A percentile compares a stretch with the other conserved stretches of the same genome.
phyloP scores from a whole-genome alignment of 2,329 filamentous ascomycete genomes.

The Colletotrichum cordylinicola region DNA sequence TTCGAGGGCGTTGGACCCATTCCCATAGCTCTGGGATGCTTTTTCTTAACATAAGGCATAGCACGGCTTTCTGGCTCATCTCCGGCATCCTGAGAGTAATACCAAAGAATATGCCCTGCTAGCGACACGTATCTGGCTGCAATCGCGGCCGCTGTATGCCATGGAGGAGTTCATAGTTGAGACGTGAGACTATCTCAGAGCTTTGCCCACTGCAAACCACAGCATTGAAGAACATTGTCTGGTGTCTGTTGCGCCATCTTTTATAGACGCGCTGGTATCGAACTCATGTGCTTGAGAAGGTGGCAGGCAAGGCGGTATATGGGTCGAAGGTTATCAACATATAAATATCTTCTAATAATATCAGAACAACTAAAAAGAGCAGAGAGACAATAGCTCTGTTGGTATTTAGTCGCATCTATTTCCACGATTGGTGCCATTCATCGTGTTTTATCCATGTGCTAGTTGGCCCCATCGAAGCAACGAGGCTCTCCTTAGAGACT shows the following conservation, averaged over 20 bases:
- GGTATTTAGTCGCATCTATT: no score
- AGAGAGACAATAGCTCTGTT: not conserved
- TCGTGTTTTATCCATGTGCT: fast-evolving
- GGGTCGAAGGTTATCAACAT: fast-evolving
- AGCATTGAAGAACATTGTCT: not conserved
- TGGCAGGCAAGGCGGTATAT: fast-evolving
- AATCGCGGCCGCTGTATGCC: not conserved
- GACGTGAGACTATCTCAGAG: not conserved
- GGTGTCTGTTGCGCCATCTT: not conserved
- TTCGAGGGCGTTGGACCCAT: not conserved
- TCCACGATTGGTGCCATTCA: not conserved
- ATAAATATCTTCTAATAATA: not conserved
- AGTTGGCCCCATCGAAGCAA: not conserved
- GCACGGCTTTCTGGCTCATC: not conserved
- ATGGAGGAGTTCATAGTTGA: not conserved
- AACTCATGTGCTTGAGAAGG: fast-evolving
- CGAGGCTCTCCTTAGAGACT: not conserved
- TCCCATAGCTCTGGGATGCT: no score
- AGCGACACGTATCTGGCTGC: not conserved
- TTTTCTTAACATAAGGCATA: fast-evolving
- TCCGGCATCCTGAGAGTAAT: not conserved
- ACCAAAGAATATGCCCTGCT: fast-evolving
- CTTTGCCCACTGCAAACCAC: no score
- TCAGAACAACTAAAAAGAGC: fast-evolving
- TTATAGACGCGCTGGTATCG: not conserved